These are phyloP conservation scores for Suhomyces xylopsoci DNA, from an alignment of 805 yeast genomes.

Conservation along the genomic window DNA sequence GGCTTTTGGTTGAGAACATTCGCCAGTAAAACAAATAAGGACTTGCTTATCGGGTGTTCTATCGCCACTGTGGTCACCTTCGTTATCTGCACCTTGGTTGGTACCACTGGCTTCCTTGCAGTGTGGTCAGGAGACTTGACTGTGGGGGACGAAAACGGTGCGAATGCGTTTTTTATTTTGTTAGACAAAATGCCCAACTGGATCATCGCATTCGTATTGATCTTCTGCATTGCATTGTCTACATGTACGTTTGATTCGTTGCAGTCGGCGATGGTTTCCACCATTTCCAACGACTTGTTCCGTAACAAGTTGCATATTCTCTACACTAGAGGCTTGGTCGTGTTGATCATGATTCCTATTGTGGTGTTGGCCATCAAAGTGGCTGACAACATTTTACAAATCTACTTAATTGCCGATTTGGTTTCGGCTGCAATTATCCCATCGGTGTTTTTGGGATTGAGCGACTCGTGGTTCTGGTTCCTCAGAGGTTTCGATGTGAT, in stretches of 20 bases:
- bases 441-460: slow-evolving; percentile 74
- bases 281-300: slow-evolving; percentile 86
- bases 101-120: slow-evolving; percentile 81
- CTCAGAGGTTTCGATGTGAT: slow-evolving; percentile 77
- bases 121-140: slow-evolving; percentile 80
- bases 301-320: slow-evolving; percentile 70
- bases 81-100: slow-evolving; percentile 65
- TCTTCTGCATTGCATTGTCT: slow-evolving; percentile 69
- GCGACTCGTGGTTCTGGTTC: slow-evolving; percentile 57
- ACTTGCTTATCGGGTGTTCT: slow-evolving; percentile 69
- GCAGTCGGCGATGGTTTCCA: slow-evolving; percentile 84
- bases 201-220: slow-evolving; percentile 80
- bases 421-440: slow-evolving; percentile 87
- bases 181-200: slow-evolving; percentile 74
- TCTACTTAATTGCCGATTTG: slow-evolving; percentile 87
- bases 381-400: slow-evolving; percentile 79
- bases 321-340: slow-evolving; percentile 68
- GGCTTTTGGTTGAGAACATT: slow-evolving; percentile 95
- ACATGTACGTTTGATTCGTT: slow-evolving; percentile 88
- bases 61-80: slow-evolving; percentile 70
- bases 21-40: slow-evolving; percentile 77
- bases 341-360: slow-evolving; percentile 79
- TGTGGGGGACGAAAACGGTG: slow-evolving; percentile 53
- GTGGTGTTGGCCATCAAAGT: slow-evolving; percentile 79
- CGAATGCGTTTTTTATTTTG: slow-evolving; percentile 69